A percentile compares a stretch with the other conserved stretches of the same genome.
Conservation (phyloP, 2,329 filamentous ascomycete species). For the Verruconis gallopava region DNA sequence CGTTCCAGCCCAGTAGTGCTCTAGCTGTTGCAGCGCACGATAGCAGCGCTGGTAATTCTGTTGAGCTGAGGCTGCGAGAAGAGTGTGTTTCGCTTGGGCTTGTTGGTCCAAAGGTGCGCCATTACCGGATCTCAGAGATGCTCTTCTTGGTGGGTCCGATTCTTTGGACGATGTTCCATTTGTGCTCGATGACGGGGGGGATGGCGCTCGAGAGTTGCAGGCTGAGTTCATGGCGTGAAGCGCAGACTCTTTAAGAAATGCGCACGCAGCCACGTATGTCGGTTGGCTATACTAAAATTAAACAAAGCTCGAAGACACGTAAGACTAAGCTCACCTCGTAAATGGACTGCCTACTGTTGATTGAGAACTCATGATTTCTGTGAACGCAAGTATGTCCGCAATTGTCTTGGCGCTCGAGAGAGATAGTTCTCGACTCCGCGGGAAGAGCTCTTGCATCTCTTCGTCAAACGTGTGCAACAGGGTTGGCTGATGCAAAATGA, state of each 20-base stretch:
- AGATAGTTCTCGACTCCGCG: slow-evolving; percentile 66
- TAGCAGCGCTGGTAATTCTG: slow-evolving; percentile 84
- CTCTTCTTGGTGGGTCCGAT: slow-evolving; percentile 7
- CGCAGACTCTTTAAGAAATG: slow-evolving; percentile 72
- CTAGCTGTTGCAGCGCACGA: slow-evolving; percentile 67
- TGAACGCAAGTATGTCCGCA: slow-evolving; percentile 75
- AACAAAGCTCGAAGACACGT: not conserved
- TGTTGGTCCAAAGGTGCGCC: slow-evolving; percentile 22
- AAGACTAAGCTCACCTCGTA: slow-evolving; percentile 33
- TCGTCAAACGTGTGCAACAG: slow-evolving; percentile 64
- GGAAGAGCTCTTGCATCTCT: slow-evolving; percentile 56
- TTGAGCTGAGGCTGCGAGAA: slow-evolving; percentile 68
- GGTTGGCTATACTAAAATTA: slow-evolving; percentile 47
- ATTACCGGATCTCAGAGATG: not conserved
- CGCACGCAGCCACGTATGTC: slow-evolving; percentile 83
- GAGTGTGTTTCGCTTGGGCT: slow-evolving; percentile 50
- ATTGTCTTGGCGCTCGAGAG: slow-evolving; percentile 90
- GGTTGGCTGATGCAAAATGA: slow-evolving; percentile 73
- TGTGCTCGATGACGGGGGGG: slow-evolving; percentile 24
- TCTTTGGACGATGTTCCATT: slow-evolving; percentile 16
- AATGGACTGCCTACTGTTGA: slow-evolving; percentile 83
- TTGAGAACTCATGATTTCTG: slow-evolving; percentile 72
- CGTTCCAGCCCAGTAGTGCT: slow-evolving; percentile 74
- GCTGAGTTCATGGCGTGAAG: slow-evolving; percentile 51
- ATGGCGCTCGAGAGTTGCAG: slow-evolving; percentile 49